A percentile compares a stretch with the other conserved stretches of the same genome.
Evolutionary conservation across 2,329 filamentous ascomycete genomes (phyloP).

Genomic region (Epichloe elymi): DNA sequence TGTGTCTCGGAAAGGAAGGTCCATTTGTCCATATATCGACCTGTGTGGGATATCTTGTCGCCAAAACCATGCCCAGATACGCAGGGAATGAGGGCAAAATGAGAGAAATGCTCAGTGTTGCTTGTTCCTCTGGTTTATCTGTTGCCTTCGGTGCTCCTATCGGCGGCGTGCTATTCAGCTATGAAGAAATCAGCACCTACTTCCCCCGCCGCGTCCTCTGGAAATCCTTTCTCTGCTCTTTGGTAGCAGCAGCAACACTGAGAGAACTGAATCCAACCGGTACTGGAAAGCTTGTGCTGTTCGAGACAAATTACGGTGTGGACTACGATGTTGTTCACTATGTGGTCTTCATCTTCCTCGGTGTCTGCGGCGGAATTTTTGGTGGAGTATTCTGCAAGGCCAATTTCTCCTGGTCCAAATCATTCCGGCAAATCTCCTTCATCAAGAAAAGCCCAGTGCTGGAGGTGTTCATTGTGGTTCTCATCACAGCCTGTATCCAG

Average conservation of each 20-base stretch:
- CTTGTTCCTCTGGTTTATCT: conserved; percentile 42
- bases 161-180: conserved; percentile 46
- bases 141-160: conserved; percentile 51
- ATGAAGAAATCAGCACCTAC: conserved; percentile 47
- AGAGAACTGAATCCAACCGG: conserved; percentile 45
- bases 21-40: conserved; percentile 50
- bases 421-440: conserved; percentile 35
- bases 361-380: conserved; percentile 43
- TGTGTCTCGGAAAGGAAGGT: conserved; percentile 49
- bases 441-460: conserved; percentile 43
- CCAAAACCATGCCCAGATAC: conserved; percentile 40
- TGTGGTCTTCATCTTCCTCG: conserved; percentile 41
- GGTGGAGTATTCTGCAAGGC: conserved; percentile 45
- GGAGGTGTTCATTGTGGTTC: conserved; percentile 39
- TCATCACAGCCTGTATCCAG: conserved; percentile 39
- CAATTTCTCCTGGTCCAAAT: conserved; percentile 43
- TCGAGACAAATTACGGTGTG: conserved; percentile 45
- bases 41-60: conserved; percentile 41
- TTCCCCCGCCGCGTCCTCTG: conserved; percentile 43
- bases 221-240: conserved; percentile 44
- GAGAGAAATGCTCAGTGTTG: conserved; percentile 43
- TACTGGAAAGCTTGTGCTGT: conserved; percentile 46
- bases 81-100: conserved; percentile 43
- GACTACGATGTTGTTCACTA: conserved; percentile 43
- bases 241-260: conserved; percentile 40